Conservation (phyloP, 2,329 filamentous ascomycete genomes). For the Alternaria sp. region DNA sequence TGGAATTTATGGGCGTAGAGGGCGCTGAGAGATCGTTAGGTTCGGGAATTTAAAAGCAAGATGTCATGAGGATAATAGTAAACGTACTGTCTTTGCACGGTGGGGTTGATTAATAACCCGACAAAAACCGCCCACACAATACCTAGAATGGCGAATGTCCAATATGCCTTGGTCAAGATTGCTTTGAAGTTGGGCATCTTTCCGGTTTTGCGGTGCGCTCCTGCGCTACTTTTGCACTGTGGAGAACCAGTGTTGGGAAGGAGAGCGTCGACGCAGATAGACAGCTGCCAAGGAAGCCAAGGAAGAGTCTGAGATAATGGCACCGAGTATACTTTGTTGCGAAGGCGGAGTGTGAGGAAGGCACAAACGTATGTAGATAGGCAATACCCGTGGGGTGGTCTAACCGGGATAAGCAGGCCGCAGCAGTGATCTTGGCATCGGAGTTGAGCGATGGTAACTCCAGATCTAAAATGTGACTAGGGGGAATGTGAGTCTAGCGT, state of each 20-base stretch:
- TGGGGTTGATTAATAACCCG: constrained; percentile 70
- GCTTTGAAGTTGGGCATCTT: constrained; percentile 42
- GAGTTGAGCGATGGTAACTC: constrained; percentile 10
- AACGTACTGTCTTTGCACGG: constrained; percentile 80
- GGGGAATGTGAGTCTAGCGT: not conserved
- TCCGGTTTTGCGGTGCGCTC: not conserved
- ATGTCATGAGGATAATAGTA: not conserved
- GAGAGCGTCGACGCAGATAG: not conserved
- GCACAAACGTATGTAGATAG: constrained; percentile 10
- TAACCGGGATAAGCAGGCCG: constrained; percentile 16
- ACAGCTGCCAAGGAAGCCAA: no score
- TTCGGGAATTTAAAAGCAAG: not conserved
- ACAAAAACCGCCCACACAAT: constrained; percentile 73
- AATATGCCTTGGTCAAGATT: constrained; percentile 50
- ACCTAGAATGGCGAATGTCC: constrained; percentile 60
- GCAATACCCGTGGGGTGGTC: constrained; percentile 1
- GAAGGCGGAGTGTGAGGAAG: not conserved
- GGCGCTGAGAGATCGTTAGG: constrained; percentile 62
- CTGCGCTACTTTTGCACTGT: constrained; percentile 1
- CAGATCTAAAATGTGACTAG: not conserved
- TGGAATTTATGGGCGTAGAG: constrained; percentile 86
- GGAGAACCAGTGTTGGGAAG: not conserved
- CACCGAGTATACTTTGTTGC: not conserved
- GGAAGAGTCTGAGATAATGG: not conserved
- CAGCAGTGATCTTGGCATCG: constrained; percentile 16